Evolutionary conservation across 441 rosid genomes (phyloP).

Genomic region (Capsella rubella): DNA sequence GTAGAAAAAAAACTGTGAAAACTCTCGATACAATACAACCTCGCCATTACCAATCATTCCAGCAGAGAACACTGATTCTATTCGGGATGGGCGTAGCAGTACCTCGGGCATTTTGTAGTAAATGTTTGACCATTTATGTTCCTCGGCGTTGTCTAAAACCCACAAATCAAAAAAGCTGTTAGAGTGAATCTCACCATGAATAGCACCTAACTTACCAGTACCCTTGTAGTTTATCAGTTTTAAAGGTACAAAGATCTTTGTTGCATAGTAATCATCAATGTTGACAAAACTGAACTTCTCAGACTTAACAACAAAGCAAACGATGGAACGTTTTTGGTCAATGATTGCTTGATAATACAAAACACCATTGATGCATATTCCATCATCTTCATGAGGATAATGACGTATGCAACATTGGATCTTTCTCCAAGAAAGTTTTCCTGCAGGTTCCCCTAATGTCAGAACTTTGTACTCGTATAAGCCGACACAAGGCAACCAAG

Average conservation of each 20-base stretch:
- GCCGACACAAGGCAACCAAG: background rate
- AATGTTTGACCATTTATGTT: background rate
- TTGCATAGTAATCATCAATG: background rate
- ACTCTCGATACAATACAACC: background rate
- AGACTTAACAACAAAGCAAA: conserved; percentile 17
- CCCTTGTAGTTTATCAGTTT: background rate
- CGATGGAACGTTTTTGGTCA: background rate
- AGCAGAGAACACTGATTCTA: background rate
- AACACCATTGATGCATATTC: conserved; percentile 17
- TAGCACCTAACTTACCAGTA: background rate
- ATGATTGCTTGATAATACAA: conserved; percentile 9
- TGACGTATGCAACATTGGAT: background rate
- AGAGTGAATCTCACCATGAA: background rate
- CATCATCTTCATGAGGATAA: background rate
- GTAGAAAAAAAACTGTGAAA: background rate
- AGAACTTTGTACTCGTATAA: background rate
- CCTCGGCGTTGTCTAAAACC: conserved; percentile 12
- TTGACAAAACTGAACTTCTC: background rate
- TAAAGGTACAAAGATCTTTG: background rate
- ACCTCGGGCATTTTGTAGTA: background rate
- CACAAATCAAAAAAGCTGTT: background rate
- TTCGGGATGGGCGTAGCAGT: background rate
- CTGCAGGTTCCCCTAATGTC: background rate
- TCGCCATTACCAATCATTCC: conserved; percentile 1
- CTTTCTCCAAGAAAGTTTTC: background rate